Evolutionary conservation across 345 rosid species (phyloP).

Genomic region (Nasturtium officinale): DNA sequence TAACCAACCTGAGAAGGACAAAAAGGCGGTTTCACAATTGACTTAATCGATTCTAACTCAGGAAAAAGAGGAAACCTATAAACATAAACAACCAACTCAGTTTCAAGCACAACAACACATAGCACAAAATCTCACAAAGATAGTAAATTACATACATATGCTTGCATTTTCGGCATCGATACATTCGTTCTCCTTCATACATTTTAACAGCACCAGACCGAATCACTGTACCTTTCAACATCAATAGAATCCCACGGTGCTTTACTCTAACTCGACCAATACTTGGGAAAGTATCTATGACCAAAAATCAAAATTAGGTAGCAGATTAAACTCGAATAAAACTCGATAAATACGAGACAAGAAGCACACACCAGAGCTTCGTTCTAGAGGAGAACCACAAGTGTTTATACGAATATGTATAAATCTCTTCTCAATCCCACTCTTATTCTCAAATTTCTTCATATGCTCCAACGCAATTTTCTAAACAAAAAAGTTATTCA

Average conservation of each 20-base stretch:
- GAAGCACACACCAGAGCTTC: conserved; percentile 58
- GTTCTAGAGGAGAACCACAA: conserved; percentile 79
- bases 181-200: conserved; percentile 92
- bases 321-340: background rate
- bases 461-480: conserved; percentile 58
- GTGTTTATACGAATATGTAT: conserved; percentile 80
- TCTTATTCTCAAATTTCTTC: conserved; percentile 48
- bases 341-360: no score
- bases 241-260: conserved; percentile 79
- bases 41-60: conserved; percentile 85
- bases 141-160: conserved; percentile 46
- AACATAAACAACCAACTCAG: conserved; percentile 21
- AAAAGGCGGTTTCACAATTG: conserved; percentile 68
- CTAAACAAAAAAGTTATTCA: conserved; percentile 37
- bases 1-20: conserved; percentile 83
- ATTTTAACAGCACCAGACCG: conserved; percentile 87
- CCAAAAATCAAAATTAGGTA: conserved; percentile 12
- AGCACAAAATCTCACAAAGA: background rate
- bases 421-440: conserved; percentile 67
- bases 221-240: conserved; percentile 85
- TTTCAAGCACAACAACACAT: background rate
- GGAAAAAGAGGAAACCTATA: conserved; percentile 81
- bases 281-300: conserved; percentile 79
- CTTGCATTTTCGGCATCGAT: conserved; percentile 81
- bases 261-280: conserved; percentile 82